Conservation (phyloP, 768 basidiomycete genomes). For the Serendipita sp. region DNA sequence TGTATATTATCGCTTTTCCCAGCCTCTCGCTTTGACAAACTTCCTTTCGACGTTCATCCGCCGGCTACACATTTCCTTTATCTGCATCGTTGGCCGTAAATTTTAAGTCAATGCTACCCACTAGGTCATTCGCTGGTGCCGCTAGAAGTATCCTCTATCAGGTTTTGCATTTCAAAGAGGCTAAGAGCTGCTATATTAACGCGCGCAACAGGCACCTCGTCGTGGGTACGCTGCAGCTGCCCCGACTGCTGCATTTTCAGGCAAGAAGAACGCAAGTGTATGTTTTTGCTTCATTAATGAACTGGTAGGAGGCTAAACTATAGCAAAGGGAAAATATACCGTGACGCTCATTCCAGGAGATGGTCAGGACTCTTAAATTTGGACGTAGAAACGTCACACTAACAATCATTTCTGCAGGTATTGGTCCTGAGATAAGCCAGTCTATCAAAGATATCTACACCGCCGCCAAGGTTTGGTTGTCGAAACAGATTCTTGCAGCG, state of each 20-base stretch:
- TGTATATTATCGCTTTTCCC: not conserved
- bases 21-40: not conserved
- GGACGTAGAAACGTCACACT: conserved; percentile 9
- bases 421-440: conserved; percentile 97
- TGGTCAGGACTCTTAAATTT: conserved; percentile 34
- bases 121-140: conserved; percentile 12
- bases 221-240: conserved; percentile 55
- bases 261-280: conserved; percentile 76
- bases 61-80: not conserved
- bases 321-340: conserved; percentile 75
- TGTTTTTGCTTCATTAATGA: conserved; percentile 20
- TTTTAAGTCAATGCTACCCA: conserved; percentile 10
- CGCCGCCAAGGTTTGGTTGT: conserved; percentile 52
- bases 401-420: conserved; percentile 39
- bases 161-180: not conserved
- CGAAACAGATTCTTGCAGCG: not conserved
- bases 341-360: conserved; percentile 96
- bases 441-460: conserved; percentile 87
- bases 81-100: not conserved
- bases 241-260: conserved; percentile 80
- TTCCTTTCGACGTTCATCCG: conserved; percentile 1
- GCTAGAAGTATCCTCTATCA: conserved; percentile 7
- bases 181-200: not conserved
- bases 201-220: conserved; percentile 24
- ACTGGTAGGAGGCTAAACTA: not conserved